Percentiles rank a stretch among this genome's conserved stretches.
Evolutionary conservation across 495 filamentous ascomycete genomes (phyloP).

Genomic region (Cudoniella acicularis): DNA sequence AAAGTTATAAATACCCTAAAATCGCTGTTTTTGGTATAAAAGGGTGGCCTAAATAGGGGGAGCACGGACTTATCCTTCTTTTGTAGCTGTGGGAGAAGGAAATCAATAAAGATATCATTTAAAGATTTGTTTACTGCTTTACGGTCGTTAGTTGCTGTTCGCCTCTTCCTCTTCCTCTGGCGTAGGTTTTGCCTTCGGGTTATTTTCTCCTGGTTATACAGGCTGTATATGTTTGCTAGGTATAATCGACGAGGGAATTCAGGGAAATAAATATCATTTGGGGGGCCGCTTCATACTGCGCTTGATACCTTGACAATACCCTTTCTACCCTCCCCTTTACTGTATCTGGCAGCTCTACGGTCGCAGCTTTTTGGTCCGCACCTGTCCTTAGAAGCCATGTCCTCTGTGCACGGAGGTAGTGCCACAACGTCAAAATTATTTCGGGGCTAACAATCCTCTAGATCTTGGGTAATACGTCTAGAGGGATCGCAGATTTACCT

Average conservation of each 20-base stretch:
- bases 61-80: neutral
- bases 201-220: conserved; percentile 2
- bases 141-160: neutral
- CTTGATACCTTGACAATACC: conserved; percentile 3
- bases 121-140: neutral
- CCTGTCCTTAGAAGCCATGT: neutral
- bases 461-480: neutral
- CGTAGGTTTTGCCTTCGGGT: neutral
- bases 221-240: conserved; percentile 4
- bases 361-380: neutral
- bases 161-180: neutral
- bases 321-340: conserved; percentile 1
- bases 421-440: neutral
- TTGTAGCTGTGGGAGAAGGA: conserved; percentile 3
- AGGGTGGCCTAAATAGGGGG: too few relatives aligned
- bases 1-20: too few relatives aligned
- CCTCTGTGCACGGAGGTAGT: neutral
- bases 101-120: conserved; percentile 6
- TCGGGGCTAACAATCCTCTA: neutral
- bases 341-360: conserved; percentile 2
- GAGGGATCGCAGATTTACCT: neutral
- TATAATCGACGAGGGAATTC: conserved; percentile 8
- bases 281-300: conserved; percentile 1
- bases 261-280: neutral
- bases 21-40: too few relatives aligned